A percentile compares a stretch with the other conserved stretches of the same genome.
Evolutionary conservation across 2,329 filamentous ascomycete species (phyloP).

Genomic region (Sclerotinia sclerotiorum): DNA sequence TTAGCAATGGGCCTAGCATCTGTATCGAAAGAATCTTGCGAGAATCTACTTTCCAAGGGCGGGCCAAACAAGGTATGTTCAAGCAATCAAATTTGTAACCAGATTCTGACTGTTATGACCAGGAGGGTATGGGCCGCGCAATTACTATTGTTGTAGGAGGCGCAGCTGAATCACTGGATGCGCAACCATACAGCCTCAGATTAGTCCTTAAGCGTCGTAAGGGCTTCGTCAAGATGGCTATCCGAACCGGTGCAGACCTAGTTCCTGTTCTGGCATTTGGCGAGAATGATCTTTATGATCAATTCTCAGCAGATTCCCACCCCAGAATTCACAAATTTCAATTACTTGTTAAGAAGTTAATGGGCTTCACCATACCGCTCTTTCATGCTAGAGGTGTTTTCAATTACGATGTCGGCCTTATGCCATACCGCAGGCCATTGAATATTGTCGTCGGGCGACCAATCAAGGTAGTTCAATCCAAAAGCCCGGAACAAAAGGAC

Average conservation of each 20-base stretch:
- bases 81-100: background rate
- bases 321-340: constrained; percentile 79
- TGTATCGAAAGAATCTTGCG: constrained; percentile 88
- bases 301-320: constrained; percentile 74
- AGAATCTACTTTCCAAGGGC: constrained; percentile 80
- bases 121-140: constrained; percentile 85
- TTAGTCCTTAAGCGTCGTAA: constrained; percentile 82
- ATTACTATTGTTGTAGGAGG: constrained; percentile 96
- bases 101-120: constrained; percentile 29
- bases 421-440: constrained; percentile 86
- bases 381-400: constrained; percentile 91
- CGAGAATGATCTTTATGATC: constrained; percentile 94
- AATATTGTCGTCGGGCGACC: constrained; percentile 88
- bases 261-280: constrained; percentile 92
- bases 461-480: constrained; percentile 63
- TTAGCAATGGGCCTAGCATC: constrained; percentile 82
- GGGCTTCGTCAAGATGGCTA: constrained; percentile 90
- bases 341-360: constrained; percentile 76
- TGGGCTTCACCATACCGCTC: constrained; percentile 90
- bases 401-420: constrained; percentile 95
- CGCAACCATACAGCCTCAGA: constrained; percentile 72
- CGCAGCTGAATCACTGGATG: constrained; percentile 87
- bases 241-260: constrained; percentile 87
- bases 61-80: constrained; percentile 58
- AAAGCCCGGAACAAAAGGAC: constrained; percentile 69